Evolutionary conservation across 2,329 filamentous ascomycete genomes (phyloP).

Genomic region (Pestalotiopsis sp.): DNA sequence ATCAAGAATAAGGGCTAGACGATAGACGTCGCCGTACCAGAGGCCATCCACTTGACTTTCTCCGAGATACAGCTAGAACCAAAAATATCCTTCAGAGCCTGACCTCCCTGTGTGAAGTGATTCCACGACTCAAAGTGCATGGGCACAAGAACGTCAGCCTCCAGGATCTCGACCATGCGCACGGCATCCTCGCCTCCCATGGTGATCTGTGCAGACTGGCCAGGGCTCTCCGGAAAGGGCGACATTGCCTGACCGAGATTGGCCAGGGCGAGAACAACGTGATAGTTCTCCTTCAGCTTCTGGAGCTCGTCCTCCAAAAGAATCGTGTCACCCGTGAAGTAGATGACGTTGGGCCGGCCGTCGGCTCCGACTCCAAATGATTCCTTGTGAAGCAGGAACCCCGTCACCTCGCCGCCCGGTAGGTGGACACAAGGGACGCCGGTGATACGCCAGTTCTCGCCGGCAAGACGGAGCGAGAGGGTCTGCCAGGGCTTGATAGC

Average conservation of each 20-base stretch:
- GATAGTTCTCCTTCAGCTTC: background rate
- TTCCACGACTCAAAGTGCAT: background rate
- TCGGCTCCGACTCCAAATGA: background rate
- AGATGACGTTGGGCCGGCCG: background rate
- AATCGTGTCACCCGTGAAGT: background rate
- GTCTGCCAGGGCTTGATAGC: background rate
- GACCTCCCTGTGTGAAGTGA: background rate
- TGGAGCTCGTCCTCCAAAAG: background rate
- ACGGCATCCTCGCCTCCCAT: background rate
- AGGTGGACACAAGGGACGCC: background rate
- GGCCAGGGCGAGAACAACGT: background rate
- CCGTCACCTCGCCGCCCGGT: background rate
- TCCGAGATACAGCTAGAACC: background rate
- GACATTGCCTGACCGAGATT: background rate
- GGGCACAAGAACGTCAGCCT: background rate
- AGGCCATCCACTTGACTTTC: background rate
- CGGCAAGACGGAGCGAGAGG: background rate
- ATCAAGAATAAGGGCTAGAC: no score
- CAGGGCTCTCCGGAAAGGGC: background rate
- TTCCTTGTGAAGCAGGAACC: background rate
- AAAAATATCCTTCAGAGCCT: background rate
- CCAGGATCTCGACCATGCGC: background rate
- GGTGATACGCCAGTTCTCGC: background rate
- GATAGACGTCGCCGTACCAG: background rate
- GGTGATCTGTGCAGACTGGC: background rate